Base-by-base conservation (phyloP, 345 rosid species). In the Hevea brasiliensis region DNA sequence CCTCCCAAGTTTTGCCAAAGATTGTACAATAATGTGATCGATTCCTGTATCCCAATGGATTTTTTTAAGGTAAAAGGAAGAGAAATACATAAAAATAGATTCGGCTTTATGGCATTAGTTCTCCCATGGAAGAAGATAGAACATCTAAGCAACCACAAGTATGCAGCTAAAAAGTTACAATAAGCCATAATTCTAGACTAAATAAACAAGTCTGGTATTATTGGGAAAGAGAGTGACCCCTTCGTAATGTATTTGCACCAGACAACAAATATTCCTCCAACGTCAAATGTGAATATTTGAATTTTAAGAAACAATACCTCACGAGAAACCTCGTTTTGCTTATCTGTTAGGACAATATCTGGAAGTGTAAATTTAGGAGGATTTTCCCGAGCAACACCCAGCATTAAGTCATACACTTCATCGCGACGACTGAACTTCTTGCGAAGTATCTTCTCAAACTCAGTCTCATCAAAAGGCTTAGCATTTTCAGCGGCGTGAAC, bases 401-500 rank as follows among this genome's bases (percentile, higher is more conserved):
- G 84, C 96, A 92, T 84, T 18, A 95, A 86, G 84, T 92, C 98
- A 70, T 92, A 88, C 67, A 88, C 93, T 84, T 92, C 96, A 61
- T 94, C 95, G 70, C 81, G 79, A 53, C 0, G 73, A 58, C 89
- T 91, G 78, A 84, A 84, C 84, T 87, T 94, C 86, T 86, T 90
- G 80, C 90, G 88, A 21, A 94, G 92, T 68, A 83, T 85, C 86
- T 90, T 95, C 87, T 95, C 98, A 24, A 94, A 89, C 85, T 94
- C 98, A 21, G 88, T 88, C 78, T 84, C 94, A 68, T 87, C 87
- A 23, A 92, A 84, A 69, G 91, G 79, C 79, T 90, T 95, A 17
- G 91, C 89, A 67, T 92, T 92, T 85, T 92, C 98, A 57, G 92
- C 85, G n/a, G n/a, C n/a, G n/a, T n/a, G n/a, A n/a, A n/a, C n/a